These are phyloP conservation scores for Suhomyces panamericanus DNA, from an alignment of 1,139 yeast species.

Conservation along the genomic window DNA sequence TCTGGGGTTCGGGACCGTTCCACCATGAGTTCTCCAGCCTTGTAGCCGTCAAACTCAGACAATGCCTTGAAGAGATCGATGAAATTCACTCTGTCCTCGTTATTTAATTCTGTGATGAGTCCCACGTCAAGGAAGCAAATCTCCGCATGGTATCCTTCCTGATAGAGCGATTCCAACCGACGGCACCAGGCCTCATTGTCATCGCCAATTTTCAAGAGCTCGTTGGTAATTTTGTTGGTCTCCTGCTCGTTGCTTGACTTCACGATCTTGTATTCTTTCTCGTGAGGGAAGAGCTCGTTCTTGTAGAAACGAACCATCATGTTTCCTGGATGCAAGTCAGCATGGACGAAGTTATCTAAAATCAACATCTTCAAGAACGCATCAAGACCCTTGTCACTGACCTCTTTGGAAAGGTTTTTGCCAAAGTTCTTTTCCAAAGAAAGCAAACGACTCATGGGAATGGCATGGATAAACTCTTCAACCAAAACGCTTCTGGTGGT, in stretches of 20 bases:
- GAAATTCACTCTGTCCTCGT: constrained; percentile 75
- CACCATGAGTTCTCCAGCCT: constrained; percentile 93
- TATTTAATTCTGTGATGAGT: constrained; percentile 83
- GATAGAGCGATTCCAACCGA: constrained; percentile 50
- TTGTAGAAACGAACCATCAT: constrained; percentile 78
- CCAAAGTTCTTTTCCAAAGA: constrained; percentile 44
- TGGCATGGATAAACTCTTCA: constrained; percentile 81
- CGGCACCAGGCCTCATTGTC: constrained; percentile 50
- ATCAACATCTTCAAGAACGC: constrained; percentile 91
- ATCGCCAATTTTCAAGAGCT: constrained; percentile 40
- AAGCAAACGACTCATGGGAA: constrained; percentile 74
- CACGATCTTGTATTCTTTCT: constrained; percentile 49
- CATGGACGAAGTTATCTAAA: constrained; percentile 89
- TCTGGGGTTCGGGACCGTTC: constrained; percentile 94
- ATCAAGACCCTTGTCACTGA: constrained; percentile 86
- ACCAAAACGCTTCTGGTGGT: constrained; percentile 76
- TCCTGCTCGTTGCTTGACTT: constrained; percentile 48
- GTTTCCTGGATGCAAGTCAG: constrained; percentile 96
- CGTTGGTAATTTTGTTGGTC: constrained; percentile 48
- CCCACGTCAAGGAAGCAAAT: constrained; percentile 93
- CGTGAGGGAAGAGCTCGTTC: constrained; percentile 45
- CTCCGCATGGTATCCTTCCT: constrained; percentile 77
- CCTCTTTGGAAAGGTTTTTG: constrained; percentile 62
- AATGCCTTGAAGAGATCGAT: constrained; percentile 86
- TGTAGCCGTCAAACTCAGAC: constrained; percentile 89